phyloP scores from a whole-genome alignment of 768 basidiomycete genomes.

The Tylopilus rubrobrunneus region DNA sequence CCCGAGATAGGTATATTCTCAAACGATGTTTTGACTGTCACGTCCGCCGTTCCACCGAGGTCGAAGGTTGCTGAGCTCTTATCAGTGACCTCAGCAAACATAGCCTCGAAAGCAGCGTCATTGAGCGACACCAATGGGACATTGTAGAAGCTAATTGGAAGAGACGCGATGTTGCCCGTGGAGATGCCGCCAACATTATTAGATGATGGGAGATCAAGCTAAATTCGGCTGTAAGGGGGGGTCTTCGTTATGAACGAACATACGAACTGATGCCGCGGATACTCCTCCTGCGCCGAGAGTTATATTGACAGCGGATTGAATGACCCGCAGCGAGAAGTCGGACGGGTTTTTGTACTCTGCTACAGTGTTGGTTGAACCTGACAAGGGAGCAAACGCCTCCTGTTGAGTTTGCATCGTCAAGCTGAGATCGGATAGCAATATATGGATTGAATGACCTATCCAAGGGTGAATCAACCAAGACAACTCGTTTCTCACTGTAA shows the following conservation, averaged over 20 bases:
- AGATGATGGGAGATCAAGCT: constrained; percentile 51
- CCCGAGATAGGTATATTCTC: constrained; percentile 63
- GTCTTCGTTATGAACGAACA: neutral
- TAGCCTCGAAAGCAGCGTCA: constrained; percentile 46
- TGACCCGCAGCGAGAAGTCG: constrained; percentile 67
- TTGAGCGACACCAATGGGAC: constrained; percentile 55
- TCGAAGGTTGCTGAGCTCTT: constrained; percentile 41
- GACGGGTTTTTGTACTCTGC: constrained; percentile 71
- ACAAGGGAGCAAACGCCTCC: constrained; percentile 57
- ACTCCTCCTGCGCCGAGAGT: constrained; percentile 45
- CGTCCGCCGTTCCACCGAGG: constrained; percentile 54
- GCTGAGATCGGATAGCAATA: constrained; percentile 49
- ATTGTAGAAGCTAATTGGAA: constrained; percentile 55
- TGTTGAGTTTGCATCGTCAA: constrained; percentile 48
- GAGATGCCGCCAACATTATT: constrained; percentile 58
- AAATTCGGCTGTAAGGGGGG: constrained; percentile 1
- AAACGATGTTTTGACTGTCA: constrained; percentile 57
- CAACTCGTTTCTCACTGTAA: neutral
- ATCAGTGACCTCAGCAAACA: constrained; percentile 61
- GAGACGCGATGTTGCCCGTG: constrained; percentile 61
- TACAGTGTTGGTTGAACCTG: constrained; percentile 51
- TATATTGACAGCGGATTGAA: constrained; percentile 53
- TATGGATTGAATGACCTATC: constrained; percentile 61
- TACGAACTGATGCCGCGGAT: constrained; percentile 50
- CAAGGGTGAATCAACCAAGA: neutral